These are phyloP conservation scores for Aspergillus texensis DNA, from an alignment of 2,329 filamentous ascomycete species.

Conservation along the genomic window DNA sequence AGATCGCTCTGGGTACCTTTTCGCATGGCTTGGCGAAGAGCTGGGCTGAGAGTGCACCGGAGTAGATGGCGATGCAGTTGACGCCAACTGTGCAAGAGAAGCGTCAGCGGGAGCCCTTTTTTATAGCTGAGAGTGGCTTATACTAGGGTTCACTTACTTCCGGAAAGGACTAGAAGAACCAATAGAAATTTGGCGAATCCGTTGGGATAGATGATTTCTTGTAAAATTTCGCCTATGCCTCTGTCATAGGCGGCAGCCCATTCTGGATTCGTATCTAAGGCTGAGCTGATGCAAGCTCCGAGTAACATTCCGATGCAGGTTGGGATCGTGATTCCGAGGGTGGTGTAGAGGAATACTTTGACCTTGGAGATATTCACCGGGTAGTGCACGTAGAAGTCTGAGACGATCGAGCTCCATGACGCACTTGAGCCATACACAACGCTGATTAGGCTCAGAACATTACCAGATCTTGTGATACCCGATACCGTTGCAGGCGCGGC, in stretches of 20 bases:
- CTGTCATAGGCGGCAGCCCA: constrained; percentile 36
- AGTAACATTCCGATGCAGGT: constrained; percentile 54
- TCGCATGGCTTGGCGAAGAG: constrained; percentile 48
- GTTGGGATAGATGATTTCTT: constrained; percentile 48
- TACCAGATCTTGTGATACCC: constrained; percentile 44
- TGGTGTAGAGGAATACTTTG: constrained; percentile 54
- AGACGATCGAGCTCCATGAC: constrained; percentile 51
- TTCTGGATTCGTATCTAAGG: constrained; percentile 44
- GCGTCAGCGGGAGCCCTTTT: neutral
- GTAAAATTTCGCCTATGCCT: constrained; percentile 52
- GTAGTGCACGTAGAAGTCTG: constrained; percentile 54
- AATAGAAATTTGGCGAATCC: constrained; percentile 52
- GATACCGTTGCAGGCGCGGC: constrained; percentile 36
- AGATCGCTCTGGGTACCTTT: constrained; percentile 51
- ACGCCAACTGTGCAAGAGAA: constrained; percentile 40
- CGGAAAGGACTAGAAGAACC: constrained; percentile 35
- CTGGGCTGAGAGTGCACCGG: constrained; percentile 38
- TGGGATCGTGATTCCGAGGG: constrained; percentile 51
- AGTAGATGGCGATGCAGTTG: constrained; percentile 51
- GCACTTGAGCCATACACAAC: constrained; percentile 54
- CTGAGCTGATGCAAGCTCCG: constrained; percentile 48
- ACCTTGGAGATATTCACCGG: constrained; percentile 49
- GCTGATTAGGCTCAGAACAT: constrained; percentile 48
- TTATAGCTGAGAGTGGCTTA: neutral
- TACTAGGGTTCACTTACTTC: constrained; percentile 26